Percentiles rank a stretch among this genome's conserved stretches.
Conservation (phyloP, 352 stramenopile species). For the Saprolegnia diclina region DNA sequence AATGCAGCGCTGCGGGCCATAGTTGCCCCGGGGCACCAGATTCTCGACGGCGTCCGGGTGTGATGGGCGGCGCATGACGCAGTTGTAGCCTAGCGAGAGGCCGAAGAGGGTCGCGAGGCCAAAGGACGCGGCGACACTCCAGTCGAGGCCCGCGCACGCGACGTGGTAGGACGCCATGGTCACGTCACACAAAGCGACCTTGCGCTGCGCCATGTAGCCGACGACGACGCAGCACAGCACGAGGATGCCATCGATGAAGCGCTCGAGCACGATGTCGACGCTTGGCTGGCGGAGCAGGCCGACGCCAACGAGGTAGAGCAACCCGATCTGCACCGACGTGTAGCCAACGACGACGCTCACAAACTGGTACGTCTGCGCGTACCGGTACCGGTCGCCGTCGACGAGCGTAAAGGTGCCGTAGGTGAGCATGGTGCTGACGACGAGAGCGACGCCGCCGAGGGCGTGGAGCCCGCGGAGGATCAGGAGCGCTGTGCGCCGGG, state of each 20-base stretch:
- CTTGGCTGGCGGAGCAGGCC: background rate
- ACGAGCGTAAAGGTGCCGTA: slow-evolving; percentile 19
- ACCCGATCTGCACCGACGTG: slow-evolving; percentile 19
- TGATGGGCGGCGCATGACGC: background rate
- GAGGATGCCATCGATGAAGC: slow-evolving; percentile 13
- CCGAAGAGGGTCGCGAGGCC: slow-evolving; percentile 7
- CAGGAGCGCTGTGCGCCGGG: background rate
- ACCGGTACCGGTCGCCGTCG: slow-evolving; percentile 20
- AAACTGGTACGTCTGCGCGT: slow-evolving; percentile 28
- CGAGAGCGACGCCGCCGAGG: background rate
- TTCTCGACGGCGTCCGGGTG: slow-evolving; percentile 19
- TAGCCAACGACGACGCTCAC: slow-evolving; percentile 22
- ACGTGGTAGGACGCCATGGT: background rate
- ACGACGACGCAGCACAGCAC: background rate
- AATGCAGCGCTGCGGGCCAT: slow-evolving; percentile 3
- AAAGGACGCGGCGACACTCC: slow-evolving; percentile 11
- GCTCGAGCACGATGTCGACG: slow-evolving; percentile 14
- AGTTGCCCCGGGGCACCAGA: slow-evolving; percentile 24
- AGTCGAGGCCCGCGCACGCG: background rate
- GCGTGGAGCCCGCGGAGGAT: slow-evolving; percentile 13
- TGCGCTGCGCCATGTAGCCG: slow-evolving; percentile 16
- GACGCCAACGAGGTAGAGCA: slow-evolving; percentile 20
- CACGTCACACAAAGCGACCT: background rate
- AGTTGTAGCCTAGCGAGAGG: slow-evolving; percentile 12
- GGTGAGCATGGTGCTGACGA: slow-evolving; percentile 10